Conservation (phyloP, 805 yeast genomes). For the Candida adriatica region DNA sequence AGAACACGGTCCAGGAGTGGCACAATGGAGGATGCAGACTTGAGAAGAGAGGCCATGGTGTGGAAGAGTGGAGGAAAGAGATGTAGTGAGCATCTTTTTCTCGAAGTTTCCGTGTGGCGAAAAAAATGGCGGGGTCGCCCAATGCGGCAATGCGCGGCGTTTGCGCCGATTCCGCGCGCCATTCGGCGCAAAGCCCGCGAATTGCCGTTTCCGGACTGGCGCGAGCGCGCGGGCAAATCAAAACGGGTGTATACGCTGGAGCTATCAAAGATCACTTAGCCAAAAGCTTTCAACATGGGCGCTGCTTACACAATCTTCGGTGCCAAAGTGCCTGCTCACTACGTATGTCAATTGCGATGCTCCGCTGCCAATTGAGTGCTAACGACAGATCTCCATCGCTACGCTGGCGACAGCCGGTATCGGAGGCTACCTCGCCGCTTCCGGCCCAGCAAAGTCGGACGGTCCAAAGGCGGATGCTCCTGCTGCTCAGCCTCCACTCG, state of each 20-base stretch:
- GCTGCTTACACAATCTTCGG: constrained; percentile 24
- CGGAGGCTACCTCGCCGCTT: constrained; percentile 22
- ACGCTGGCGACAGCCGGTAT: constrained; percentile 28
- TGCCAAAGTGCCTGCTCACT: constrained; percentile 24
- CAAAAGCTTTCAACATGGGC: no score
- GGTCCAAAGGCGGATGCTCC: constrained; percentile 16
- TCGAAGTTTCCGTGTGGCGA: constrained; percentile 2
- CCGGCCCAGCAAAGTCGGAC: constrained; percentile 19
- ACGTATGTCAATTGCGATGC: constrained; percentile 14
- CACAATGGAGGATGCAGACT: constrained; percentile 78
- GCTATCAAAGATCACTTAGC: no score
- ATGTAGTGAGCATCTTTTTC: no score
- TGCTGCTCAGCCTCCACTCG: constrained; percentile 21
- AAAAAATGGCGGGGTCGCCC: no score
- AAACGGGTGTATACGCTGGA: no score
- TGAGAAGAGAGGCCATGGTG: constrained; percentile 47
- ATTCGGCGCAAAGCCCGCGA: no score
- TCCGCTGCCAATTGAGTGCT: background rate
- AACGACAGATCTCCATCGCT: constrained; percentile 25
- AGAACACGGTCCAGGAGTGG: constrained; percentile 95
- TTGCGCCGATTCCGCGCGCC: no score
- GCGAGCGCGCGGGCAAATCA: no score
- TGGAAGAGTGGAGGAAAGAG: no score
- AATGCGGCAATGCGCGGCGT: no score
- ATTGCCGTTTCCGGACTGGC: no score